Percentiles rank a stretch among this genome's conserved stretches.
These are phyloP conservation scores for Penicillium coprophilum DNA, from an alignment of 495 filamentous ascomycete genomes.

Conservation along the genomic window DNA sequence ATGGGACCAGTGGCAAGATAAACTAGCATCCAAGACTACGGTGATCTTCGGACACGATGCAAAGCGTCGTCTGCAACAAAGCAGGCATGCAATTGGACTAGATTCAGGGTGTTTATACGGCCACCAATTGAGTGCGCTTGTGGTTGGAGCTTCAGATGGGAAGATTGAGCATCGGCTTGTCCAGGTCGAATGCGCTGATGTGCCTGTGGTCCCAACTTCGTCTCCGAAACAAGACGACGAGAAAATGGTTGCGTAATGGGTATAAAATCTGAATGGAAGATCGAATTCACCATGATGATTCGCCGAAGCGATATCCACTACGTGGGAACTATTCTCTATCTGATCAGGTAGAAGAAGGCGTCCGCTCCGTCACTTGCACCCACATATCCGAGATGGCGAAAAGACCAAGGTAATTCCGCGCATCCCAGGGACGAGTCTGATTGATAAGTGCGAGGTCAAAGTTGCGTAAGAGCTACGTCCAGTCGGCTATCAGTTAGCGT, in stretches of 20 bases:
- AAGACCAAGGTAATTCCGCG: constrained; percentile 24
- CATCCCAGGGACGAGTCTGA: constrained; percentile 45
- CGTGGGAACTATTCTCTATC: too few relatives aligned
- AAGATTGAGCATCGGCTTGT: constrained; percentile 18
- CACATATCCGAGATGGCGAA: constrained; percentile 31
- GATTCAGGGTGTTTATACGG: constrained; percentile 31
- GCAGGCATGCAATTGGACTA: constrained; percentile 26
- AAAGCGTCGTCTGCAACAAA: constrained; percentile 26
- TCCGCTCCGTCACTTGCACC: constrained; percentile 24
- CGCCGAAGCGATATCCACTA: too few relatives aligned
- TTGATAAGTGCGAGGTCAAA: too few relatives aligned
- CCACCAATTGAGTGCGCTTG: constrained; percentile 24
- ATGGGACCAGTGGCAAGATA: constrained; percentile 30
- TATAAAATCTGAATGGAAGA: too few relatives aligned
- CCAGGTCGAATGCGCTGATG: constrained; percentile 27
- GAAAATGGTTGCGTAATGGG: not conserved
- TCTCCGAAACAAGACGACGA: not conserved
- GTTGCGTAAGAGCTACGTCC: too few relatives aligned
- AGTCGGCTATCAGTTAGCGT: too few relatives aligned
- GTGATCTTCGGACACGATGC: constrained; percentile 34
- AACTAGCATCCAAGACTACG: constrained; percentile 13
- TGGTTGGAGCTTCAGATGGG: constrained; percentile 12
- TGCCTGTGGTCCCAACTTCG: constrained; percentile 11
- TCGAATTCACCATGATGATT: too few relatives aligned
- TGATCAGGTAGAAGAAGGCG: not conserved